Conservation (phyloP, 2,329 filamentous ascomycete species). For the Stachybotrys chartarum region DNA sequence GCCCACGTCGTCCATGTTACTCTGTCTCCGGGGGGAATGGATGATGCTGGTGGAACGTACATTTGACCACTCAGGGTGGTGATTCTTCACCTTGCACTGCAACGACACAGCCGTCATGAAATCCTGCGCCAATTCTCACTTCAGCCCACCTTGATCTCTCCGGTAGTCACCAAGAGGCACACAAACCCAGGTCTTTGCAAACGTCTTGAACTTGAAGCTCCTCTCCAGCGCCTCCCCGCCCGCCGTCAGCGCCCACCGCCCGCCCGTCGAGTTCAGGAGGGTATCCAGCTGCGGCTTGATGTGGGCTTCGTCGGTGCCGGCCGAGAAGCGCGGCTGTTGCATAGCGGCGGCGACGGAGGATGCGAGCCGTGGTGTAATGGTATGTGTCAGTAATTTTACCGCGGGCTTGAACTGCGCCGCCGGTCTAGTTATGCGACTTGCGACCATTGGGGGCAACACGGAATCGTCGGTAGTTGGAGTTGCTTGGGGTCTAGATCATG, state of each 20-base stretch:
- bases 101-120: slow-evolving; percentile 69
- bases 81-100: slow-evolving; percentile 60
- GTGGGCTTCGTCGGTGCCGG: slow-evolving; percentile 34
- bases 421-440: not conserved
- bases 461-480: no score
- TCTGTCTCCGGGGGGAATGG: no score
- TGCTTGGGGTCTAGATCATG: no score
- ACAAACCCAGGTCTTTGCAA: slow-evolving; percentile 58
- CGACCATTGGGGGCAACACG: not conserved
- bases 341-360: not conserved
- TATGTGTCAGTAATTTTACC: no score
- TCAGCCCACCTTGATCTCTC: slow-evolving; percentile 2
- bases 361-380: slow-evolving; percentile 8
- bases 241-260: slow-evolving; percentile 43
- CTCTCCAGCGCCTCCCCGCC: slow-evolving; percentile 51
- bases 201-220: slow-evolving; percentile 57
- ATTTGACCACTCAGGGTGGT: slow-evolving; percentile 74
- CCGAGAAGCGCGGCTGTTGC: slow-evolving; percentile 31
- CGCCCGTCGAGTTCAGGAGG: slow-evolving; percentile 31
- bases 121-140: slow-evolving; percentile 37
- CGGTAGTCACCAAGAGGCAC: not conserved
- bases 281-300: slow-evolving; percentile 26
- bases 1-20: not conserved
- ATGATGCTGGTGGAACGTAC: slow-evolving; percentile 30
- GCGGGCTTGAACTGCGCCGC: not conserved